Conservation (phyloP, 305 asterid genomes). For the Plantago coronopus region DNA sequence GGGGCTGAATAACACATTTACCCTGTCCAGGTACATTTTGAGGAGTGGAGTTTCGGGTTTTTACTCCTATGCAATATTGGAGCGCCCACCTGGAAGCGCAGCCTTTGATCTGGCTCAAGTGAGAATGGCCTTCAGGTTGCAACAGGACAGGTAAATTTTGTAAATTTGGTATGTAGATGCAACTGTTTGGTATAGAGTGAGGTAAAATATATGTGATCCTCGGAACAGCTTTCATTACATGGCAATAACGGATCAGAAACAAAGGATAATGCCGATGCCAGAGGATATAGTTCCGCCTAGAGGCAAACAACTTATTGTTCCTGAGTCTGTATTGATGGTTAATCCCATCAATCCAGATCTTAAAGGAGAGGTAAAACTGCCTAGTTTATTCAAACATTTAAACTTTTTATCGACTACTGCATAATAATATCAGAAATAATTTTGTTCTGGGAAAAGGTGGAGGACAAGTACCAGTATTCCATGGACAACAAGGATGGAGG, state of each 20-base stretch:
- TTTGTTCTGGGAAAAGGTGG: constrained; percentile 36
- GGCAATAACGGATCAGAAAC: constrained; percentile 53
- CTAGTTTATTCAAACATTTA: not conserved
- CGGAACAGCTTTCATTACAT: constrained; percentile 54
- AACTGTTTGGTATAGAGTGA: not conserved
- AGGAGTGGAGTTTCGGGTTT: constrained; percentile 52
- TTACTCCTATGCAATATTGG: constrained; percentile 46
- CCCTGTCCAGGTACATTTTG: constrained; percentile 36
- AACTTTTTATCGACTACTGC: not conserved
- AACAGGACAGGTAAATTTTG: constrained; percentile 35
- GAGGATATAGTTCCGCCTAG: constrained; percentile 46
- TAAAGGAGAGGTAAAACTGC: constrained; percentile 48
- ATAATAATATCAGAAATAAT: too few relatives aligned
- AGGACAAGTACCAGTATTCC: constrained; percentile 66
- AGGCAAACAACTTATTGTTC: constrained; percentile 49
- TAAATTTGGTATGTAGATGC: not conserved
- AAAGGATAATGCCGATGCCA: constrained; percentile 60
- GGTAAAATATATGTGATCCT: not conserved
- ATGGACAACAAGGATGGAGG: constrained; percentile 61
- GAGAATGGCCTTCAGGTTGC: constrained; percentile 45
- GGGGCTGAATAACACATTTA: not conserved
- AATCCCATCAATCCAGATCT: constrained; percentile 58
- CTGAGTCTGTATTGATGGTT: constrained; percentile 48
- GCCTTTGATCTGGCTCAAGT: constrained; percentile 52
- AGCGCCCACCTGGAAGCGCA: constrained; percentile 38